phyloP scores from a whole-genome alignment of 2,329 filamentous ascomycete species.

The Xylaria sp. region DNA sequence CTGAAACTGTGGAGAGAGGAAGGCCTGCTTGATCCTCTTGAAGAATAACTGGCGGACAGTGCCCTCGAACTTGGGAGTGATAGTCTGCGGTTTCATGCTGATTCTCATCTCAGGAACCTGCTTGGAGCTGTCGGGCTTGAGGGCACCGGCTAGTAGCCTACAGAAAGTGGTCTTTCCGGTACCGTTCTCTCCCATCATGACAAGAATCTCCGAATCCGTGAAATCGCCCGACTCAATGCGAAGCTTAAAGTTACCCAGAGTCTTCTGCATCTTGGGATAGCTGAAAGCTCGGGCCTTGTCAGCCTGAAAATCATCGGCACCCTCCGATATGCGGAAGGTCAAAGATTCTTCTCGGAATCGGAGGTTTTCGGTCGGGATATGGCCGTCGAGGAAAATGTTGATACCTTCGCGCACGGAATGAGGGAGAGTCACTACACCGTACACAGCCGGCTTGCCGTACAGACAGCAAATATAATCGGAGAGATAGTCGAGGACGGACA shows the following conservation, averaged over 20 bases:
- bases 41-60: constrained; percentile 98
- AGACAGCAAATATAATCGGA: constrained; percentile 98
- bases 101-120: constrained; percentile 93
- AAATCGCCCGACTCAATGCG: constrained; percentile 82
- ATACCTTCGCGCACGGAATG: constrained; percentile 97
- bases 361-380: constrained; percentile 97
- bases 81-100: constrained; percentile 99
- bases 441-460: constrained; percentile 92
- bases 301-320: constrained; percentile 81
- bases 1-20: constrained; percentile 97
- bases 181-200: constrained; percentile 99
- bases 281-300: constrained; percentile 84
- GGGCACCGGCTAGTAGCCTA: constrained; percentile 87
- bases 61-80: constrained; percentile 96
- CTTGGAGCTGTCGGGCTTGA: constrained; percentile 82
- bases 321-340: constrained; percentile 91
- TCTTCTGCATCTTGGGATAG: constrained; percentile 93
- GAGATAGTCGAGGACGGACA: constrained; percentile 97
- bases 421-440: constrained; percentile 95
- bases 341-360: constrained; percentile 97
- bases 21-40: constrained; percentile 98
- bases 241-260: constrained; percentile 84
- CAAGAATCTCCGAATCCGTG: constrained; percentile 97
- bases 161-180: constrained; percentile 99
- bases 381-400: constrained; percentile 98